phyloP scores from a whole-genome alignment of 2,329 filamentous ascomycete species.

The Akanthomyces uredinophilus region DNA sequence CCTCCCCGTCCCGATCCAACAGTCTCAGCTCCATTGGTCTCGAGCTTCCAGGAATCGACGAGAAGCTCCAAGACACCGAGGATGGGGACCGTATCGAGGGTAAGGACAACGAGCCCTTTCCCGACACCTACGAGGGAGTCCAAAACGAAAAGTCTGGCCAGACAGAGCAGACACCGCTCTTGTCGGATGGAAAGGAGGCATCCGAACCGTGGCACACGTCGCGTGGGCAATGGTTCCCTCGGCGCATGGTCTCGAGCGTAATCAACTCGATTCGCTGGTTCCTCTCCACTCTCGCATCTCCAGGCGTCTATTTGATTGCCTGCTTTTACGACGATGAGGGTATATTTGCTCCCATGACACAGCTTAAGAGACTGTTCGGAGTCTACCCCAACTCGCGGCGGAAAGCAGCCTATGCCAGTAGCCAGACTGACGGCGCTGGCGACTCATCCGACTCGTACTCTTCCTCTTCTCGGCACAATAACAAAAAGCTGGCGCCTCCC shows the following conservation, averaged over 20 bases:
- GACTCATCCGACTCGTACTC: slow-evolving; percentile 20
- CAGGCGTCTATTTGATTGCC: slow-evolving; percentile 75
- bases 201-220: slow-evolving; percentile 46
- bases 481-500: slow-evolving; percentile 23
- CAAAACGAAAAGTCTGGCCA: slow-evolving; percentile 32
- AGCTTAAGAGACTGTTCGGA: slow-evolving; percentile 61
- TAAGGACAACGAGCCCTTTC: slow-evolving; percentile 29
- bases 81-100: slow-evolving; percentile 29
- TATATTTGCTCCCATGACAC: slow-evolving; percentile 70
- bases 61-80: slow-evolving; percentile 28
- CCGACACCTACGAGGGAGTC: slow-evolving; percentile 35
- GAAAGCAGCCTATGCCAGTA: slow-evolving; percentile 36
- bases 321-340: slow-evolving; percentile 79
- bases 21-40: slow-evolving; percentile 51
- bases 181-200: slow-evolving; percentile 31
- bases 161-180: slow-evolving; percentile 64
- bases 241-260: slow-evolving; percentile 65
- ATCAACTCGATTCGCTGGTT: slow-evolving; percentile 74
- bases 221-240: slow-evolving; percentile 42
- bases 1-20: slow-evolving; percentile 54
- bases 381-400: slow-evolving; percentile 20
- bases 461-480: slow-evolving; percentile 24
- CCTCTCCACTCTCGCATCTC: slow-evolving; percentile 70
- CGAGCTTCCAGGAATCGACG: slow-evolving; percentile 39
- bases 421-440: slow-evolving; percentile 31